These are phyloP conservation scores for Protea cynaroides DNA, from an alignment of 164 flowering plant species.

Conservation along the genomic window DNA sequence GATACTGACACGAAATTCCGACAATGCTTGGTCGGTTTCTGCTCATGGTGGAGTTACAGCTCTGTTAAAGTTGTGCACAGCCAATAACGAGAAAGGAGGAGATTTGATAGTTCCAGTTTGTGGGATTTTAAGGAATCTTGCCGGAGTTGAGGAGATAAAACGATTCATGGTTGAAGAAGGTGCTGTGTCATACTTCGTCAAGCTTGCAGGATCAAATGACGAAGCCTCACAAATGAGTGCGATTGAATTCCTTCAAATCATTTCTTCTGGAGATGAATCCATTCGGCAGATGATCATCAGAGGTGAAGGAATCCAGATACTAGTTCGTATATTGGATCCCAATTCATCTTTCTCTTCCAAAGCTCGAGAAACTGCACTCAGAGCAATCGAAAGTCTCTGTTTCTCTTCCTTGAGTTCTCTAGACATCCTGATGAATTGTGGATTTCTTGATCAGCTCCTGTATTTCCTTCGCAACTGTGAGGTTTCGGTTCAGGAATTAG, in stretches of 20 bases:
- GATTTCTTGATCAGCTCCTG: constrained; percentile 54
- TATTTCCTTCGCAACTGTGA: constrained; percentile 51
- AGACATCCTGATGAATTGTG: constrained; percentile 29
- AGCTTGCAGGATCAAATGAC: constrained; percentile 40
- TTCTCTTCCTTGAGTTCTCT: constrained; percentile 31
- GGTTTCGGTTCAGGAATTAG: constrained; percentile 56
- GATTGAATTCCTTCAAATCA: constrained; percentile 51
- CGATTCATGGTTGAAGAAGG: constrained; percentile 81
- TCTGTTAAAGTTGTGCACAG: constrained; percentile 47
- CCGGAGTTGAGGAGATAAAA: constrained; percentile 81
- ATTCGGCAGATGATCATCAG: constrained; percentile 33
- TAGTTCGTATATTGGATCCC: constrained; percentile 52
- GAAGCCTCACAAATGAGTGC: constrained; percentile 49
- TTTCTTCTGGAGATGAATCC: constrained; percentile 52
- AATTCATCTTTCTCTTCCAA: constrained; percentile 38
- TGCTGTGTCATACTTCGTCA: constrained; percentile 40
- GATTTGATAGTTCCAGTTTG: constrained; percentile 49
- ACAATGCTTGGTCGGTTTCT: constrained; percentile 87
- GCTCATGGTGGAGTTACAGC: constrained; percentile 91
- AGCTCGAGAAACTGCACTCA: constrained; percentile 44
- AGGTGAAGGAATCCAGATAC: constrained; percentile 56
- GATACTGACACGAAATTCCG: constrained; percentile 68
- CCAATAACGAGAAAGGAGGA: constrained; percentile 17
- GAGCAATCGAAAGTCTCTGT: constrained; percentile 58
- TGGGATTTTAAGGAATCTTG: constrained; percentile 68